Evolutionary conservation across 139 green algal species (phyloP).

Genomic region (Haematococcus lacustris): DNA sequence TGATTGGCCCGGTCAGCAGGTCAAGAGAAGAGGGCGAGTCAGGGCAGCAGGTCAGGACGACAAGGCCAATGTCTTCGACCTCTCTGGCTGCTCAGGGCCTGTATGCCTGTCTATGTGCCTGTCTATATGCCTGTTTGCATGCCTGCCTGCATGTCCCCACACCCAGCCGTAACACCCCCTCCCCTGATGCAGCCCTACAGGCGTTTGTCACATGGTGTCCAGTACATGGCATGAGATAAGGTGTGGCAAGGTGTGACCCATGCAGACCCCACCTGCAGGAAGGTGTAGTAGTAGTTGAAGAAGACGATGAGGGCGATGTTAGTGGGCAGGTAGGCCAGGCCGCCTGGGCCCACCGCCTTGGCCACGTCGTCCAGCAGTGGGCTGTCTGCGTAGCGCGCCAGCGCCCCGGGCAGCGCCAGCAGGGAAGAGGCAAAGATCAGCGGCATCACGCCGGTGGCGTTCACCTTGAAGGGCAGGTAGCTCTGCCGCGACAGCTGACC

Average conservation of each 20-base stretch:
- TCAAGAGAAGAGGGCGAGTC: too few relatives aligned
- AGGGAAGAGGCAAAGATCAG: conserved; percentile 97
- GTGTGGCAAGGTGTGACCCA: too few relatives aligned
- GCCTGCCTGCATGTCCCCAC: neutral
- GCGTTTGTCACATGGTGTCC: too few relatives aligned
- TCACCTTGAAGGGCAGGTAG: conserved; percentile 97
- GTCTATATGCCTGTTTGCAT: too few relatives aligned
- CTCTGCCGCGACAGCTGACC: conserved; percentile 64
- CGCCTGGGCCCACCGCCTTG: conserved; percentile 64
- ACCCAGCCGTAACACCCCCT: neutral
- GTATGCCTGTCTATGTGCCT: too few relatives aligned
- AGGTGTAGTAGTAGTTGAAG: conserved; percentile 99
- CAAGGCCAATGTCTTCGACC: too few relatives aligned
- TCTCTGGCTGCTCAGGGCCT: too few relatives aligned
- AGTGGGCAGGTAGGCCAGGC: conserved; percentile 72
- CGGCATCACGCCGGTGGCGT: conserved; percentile 90
- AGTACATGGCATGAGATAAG: too few relatives aligned
- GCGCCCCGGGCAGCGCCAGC: conserved; percentile 74
- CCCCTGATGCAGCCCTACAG: neutral
- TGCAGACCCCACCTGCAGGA: conserved; percentile 72
- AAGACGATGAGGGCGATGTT: conserved; percentile 91
- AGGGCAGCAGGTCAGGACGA: too few relatives aligned
- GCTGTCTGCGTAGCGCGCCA: conserved; percentile 64
- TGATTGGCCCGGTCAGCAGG: too few relatives aligned
- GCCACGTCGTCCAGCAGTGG: conserved; percentile 6